A percentile compares a stretch with the other conserved stretches of the same genome.
phyloP scores from a whole-genome alignment of 2,329 filamentous ascomycete species.

The Nothophaeocryptopus gaeumannii region DNA sequence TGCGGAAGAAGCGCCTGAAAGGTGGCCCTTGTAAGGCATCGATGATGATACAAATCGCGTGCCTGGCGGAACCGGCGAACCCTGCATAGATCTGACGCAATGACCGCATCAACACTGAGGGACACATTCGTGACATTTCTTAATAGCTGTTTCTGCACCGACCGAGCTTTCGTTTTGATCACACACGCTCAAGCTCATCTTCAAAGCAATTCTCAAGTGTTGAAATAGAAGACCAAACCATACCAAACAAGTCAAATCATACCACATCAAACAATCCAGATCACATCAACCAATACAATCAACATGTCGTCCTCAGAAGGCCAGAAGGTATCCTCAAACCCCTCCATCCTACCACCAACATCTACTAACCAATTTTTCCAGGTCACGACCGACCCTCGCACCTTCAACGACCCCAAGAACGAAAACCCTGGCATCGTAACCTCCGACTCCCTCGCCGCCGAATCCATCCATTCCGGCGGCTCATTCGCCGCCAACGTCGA shows the following conservation, averaged over 20 bases:
- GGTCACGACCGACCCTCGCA: conserved; percentile 44
- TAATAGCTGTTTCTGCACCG: no score
- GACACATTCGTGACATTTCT: no score
- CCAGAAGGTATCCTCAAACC: conserved; percentile 5
- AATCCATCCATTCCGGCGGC: conserved; percentile 62
- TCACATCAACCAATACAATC: background rate
- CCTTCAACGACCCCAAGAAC: conserved; percentile 50
- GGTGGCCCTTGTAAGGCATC: no score
- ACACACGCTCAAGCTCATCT: no score
- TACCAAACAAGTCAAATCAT: background rate
- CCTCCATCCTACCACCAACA: background rate
- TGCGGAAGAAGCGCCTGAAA: no score
- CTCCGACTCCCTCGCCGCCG: conserved; percentile 71
- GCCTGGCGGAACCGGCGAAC: no score
- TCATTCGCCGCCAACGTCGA: conserved; percentile 60
- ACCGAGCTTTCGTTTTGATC: no score
- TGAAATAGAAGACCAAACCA: no score
- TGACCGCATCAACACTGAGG: no score
- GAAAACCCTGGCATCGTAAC: conserved; percentile 65
- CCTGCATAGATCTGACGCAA: no score
- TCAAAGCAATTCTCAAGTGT: no score
- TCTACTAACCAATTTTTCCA: background rate
- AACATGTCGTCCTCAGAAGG: conserved; percentile 10
- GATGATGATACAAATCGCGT: no score
- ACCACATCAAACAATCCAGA: background rate